Percentiles rank a stretch among this genome's conserved stretches.
Evolutionary conservation across 805 yeast genomes (phyloP).

Genomic region (Cyberlindnera mississippiensis): DNA sequence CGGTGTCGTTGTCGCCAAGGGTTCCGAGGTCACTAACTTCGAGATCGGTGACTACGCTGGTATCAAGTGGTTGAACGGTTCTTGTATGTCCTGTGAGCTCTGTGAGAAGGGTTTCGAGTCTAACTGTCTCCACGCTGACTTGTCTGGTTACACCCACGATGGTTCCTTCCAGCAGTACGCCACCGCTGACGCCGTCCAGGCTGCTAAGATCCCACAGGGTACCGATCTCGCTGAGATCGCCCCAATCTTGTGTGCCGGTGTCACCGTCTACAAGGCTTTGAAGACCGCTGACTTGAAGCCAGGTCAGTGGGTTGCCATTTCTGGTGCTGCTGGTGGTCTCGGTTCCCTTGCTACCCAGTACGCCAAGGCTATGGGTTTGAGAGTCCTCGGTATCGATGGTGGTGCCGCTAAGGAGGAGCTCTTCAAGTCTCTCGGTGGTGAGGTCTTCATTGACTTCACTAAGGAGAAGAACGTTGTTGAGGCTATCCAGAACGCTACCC

Average conservation of each 20-base stretch:
- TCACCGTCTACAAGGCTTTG: constrained; percentile 86
- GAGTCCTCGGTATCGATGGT: constrained; percentile 70
- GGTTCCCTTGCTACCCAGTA: constrained; percentile 73
- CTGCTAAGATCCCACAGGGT: constrained; percentile 72
- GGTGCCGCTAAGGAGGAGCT: constrained; percentile 59
- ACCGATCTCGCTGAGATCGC: constrained; percentile 72
- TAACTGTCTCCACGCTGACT: constrained; percentile 63
- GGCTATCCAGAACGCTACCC: constrained; percentile 52
- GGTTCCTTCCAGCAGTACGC: constrained; percentile 92
- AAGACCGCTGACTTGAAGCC: constrained; percentile 69
- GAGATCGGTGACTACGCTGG: constrained; percentile 81
- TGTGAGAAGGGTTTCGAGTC: constrained; percentile 67
- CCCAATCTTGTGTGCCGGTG: constrained; percentile 88
- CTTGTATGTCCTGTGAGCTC: constrained; percentile 74
- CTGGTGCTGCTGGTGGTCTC: constrained; percentile 81
- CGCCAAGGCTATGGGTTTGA: constrained; percentile 73
- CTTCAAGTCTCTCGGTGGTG: constrained; percentile 61
- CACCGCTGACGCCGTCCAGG: constrained; percentile 83
- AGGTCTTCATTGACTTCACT: constrained; percentile 56
- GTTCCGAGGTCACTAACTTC: constrained; percentile 63
- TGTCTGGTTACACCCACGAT: constrained; percentile 86
- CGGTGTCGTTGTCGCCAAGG: constrained; percentile 77
- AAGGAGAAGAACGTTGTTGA: constrained; percentile 50
- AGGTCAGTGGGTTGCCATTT: constrained; percentile 73
- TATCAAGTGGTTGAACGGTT: constrained; percentile 77